Base-by-base conservation (phyloP, 768 basidiomycete genomes). In the Suillus subluteus region DNA sequence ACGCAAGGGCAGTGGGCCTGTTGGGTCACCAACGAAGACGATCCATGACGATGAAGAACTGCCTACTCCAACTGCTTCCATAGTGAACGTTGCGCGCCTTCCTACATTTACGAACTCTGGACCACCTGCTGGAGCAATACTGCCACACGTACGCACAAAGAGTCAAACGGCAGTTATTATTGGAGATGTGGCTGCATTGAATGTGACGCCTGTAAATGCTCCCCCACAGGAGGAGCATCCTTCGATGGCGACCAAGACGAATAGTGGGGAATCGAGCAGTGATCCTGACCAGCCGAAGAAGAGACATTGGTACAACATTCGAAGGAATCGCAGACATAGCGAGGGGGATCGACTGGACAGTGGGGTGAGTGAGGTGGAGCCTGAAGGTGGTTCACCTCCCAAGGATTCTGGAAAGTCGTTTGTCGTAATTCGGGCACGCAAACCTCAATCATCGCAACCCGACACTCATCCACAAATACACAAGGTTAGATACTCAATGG, bases 131-230 rank as follows among this genome's bases (percentile, higher is more conserved):
- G 91, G 91, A 15, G 90, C 89, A 6, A 86, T 88, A 84, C 81
- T 85, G 50, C 88, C 90, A 13, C 91, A 91, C 73, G 80, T 85
- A 41, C 87, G 94, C 56, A 92, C 88, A 23, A 88, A 89, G 79
- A 94, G 92, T 40, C 94, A 95, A 74, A 90, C 89, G 3, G 94
- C 94, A 2, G 87, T 95, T 66, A 87, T 95, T n/a, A 92, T 95
- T 66, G 82, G 90, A 68, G 84, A 82, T 78, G 58, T 75, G 76
- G 68, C 71, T 74, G 62, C 72, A 68, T 69, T 72, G 65, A 65
- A 67, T 69, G 43, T 66, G 65, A 62, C 68, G 37, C 67, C 76
- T 62, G 58, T 66, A 43, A 61, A 13, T 32, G 11, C 43, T 5
- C 52, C 68, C 15, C 52, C 50, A 9, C 44, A 70, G 44, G 75